Base-by-base conservation (phyloP, 2,329 filamentous ascomycete species). In the Cladophialophora chaetospira region DNA sequence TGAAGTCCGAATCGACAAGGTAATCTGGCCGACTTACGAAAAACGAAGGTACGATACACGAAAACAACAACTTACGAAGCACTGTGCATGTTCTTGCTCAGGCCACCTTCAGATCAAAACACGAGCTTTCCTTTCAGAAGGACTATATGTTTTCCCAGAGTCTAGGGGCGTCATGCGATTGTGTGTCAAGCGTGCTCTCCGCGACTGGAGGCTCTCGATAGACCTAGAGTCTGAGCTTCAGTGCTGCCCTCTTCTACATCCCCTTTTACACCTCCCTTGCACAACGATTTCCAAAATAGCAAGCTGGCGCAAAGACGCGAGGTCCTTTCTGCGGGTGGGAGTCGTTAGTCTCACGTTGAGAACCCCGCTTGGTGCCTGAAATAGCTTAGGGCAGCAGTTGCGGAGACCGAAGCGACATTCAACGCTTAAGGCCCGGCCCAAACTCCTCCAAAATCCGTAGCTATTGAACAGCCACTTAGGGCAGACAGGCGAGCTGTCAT, bases 371-470 rank as follows among this genome's bases (percentile, higher is more conserved):
- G 8, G 13, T 26, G 8, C 25, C 48, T 31, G 17, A 51, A 43
- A 26, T n/a, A 25, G 48, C 31, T 26, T 29, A 43, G 48, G 36
- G 36, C n/a, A 19, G 36, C 36, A 53, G 15, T 19, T 53, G 40
- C 50, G 50, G 50, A 45, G 38, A 45, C 50, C 50, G 50, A 53
- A 53, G 40, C 40, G 40, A 25, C 6, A 25, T 28, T 51, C 35
- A 51, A 51, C 48, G 48, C 48, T 33, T 42, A 25, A 51, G 31
- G 31, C 21, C 31, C 21, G 45, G 23, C 17, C 26, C 45, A 23
- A 17, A 40, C 17, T 31, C 15, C 6, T 10, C 25, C 45, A 28
- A 23, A 48, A 48, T 36, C n/a, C 45, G 46, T 15, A 40, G 46
- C 46, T 33, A 49, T 23, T 49, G 46, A 35, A n/a, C 33, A 25